These are phyloP conservation scores for Hypomyces rosellus DNA, from an alignment of 2,329 filamentous ascomycete genomes.

Conservation along the genomic window DNA sequence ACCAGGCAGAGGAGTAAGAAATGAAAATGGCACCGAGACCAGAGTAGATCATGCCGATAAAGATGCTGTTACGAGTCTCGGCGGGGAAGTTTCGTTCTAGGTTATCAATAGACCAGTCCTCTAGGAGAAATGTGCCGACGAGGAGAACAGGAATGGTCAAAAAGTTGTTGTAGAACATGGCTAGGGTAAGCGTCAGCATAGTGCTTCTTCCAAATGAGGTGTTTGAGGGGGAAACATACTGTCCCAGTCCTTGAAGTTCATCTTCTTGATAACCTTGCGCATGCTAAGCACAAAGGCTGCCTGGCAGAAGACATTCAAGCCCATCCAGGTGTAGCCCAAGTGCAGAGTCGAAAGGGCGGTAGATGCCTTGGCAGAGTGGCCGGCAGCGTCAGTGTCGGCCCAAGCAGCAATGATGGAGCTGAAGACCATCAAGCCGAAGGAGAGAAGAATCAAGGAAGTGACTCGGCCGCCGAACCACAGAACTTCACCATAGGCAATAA, in stretches of 20 bases:
- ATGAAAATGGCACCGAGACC: constrained; percentile 93
- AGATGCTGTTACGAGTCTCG: constrained; percentile 71
- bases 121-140: constrained; percentile 70
- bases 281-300: constrained; percentile 85
- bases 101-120: constrained; percentile 89
- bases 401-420: constrained; percentile 93
- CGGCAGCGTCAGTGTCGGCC: constrained; percentile 88
- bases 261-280: constrained; percentile 98
- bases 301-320: constrained; percentile 91
- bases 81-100: constrained; percentile 79
- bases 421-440: constrained; percentile 93
- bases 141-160: constrained; percentile 91
- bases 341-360: constrained; percentile 83
- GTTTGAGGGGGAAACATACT: constrained; percentile 55
- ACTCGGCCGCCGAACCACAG: constrained; percentile 96
- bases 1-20: constrained; percentile 99
- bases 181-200: constrained; percentile 44
- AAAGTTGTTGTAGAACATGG: constrained; percentile 99
- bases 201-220: not conserved
- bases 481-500: constrained; percentile 97
- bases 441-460: constrained; percentile 78
- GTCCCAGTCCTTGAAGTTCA: constrained; percentile 99
- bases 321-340: constrained; percentile 95
- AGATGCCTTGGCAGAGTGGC: constrained; percentile 59
- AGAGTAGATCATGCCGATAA: constrained; percentile 88